Percentiles rank a stretch among this genome's conserved stretches.
These are phyloP conservation scores for Coemansia sp. DNA, from an alignment of 192 early-diverging fungal genomes.

Conservation along the genomic window DNA sequence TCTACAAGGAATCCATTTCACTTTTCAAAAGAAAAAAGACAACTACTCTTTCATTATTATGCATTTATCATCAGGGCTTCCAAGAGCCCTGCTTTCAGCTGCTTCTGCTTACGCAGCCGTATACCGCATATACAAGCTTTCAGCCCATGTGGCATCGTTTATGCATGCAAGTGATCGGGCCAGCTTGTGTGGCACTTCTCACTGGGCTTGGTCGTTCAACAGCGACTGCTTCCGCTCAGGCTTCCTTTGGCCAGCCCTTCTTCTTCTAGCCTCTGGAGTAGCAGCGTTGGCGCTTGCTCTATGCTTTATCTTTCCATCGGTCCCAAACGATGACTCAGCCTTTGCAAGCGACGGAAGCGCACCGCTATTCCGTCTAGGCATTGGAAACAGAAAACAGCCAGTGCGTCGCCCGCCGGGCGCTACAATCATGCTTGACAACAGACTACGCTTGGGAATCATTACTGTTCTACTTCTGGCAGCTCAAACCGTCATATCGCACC, in stretches of 20 bases:
- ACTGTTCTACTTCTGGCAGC: conserved; percentile 1
- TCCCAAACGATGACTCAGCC: neutral
- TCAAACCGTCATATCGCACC: neutral
- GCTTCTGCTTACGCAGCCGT: neutral
- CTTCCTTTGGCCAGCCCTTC: conserved; percentile 9
- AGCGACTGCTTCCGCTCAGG: conserved; percentile 18
- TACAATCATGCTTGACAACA: conserved; percentile 10
- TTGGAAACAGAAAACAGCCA: conserved; percentile 3
- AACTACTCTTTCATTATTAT: neutral
- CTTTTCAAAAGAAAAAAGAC: too few relatives aligned
- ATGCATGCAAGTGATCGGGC: neutral
- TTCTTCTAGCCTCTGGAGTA: conserved; percentile 1
- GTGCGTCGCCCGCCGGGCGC: neutral
- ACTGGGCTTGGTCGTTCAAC: conserved; percentile 4
- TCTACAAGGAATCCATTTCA: neutral
- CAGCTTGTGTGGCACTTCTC: neutral
- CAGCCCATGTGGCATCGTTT: neutral
- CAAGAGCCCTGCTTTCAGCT: neutral
- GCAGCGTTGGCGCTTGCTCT: neutral
- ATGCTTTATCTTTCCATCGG: neutral
- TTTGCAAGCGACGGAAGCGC: conserved; percentile 1
- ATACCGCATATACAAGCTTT: neutral
- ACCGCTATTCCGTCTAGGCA: neutral
- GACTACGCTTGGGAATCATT: conserved; percentile 1
- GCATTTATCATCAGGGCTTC: neutral